These are phyloP conservation scores for Sisymbrium altissimum DNA, from an alignment of 345 rosid genomes.

Conservation along the genomic window DNA sequence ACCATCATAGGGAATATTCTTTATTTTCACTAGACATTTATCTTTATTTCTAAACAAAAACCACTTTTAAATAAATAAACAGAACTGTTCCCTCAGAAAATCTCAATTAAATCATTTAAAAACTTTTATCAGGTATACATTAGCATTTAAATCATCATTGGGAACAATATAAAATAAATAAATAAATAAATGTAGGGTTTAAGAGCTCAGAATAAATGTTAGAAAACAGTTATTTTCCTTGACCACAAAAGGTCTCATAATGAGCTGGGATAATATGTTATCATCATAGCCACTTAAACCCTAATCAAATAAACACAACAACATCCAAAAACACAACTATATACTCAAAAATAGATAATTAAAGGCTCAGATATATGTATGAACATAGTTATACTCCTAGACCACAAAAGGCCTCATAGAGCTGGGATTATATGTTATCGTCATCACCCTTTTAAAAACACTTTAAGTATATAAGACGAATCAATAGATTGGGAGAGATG, in stretches of 20 bases:
- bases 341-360: too few relatives aligned
- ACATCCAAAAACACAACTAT: too few relatives aligned
- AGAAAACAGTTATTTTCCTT: constrained; percentile 38
- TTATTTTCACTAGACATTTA: not conserved
- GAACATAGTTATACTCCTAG: constrained; percentile 36
- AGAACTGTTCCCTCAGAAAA: constrained; percentile 26
- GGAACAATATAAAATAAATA: not conserved
- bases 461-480: accelerated
- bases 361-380: constrained; percentile 24
- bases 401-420: constrained; percentile 39
- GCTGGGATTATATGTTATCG: constrained; percentile 39
- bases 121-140: constrained; percentile 29
- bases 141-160: constrained; percentile 36
- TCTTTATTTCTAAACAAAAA: not conserved
- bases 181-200: not conserved
- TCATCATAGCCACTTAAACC: constrained; percentile 40
- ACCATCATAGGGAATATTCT: constrained; percentile 48
- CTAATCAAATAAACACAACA: too few relatives aligned
- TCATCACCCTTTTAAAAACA: constrained; percentile 13
- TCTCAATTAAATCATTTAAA: constrained; percentile 18
- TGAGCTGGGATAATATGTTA: constrained; percentile 56
- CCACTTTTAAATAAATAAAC: too few relatives aligned
- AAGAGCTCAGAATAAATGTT: constrained; percentile 39
- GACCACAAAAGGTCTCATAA: constrained; percentile 50
- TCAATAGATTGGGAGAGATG: not conserved